Conservation (phyloP, 495 filamentous ascomycete species). For the Neurospora tetraspora region DNA sequence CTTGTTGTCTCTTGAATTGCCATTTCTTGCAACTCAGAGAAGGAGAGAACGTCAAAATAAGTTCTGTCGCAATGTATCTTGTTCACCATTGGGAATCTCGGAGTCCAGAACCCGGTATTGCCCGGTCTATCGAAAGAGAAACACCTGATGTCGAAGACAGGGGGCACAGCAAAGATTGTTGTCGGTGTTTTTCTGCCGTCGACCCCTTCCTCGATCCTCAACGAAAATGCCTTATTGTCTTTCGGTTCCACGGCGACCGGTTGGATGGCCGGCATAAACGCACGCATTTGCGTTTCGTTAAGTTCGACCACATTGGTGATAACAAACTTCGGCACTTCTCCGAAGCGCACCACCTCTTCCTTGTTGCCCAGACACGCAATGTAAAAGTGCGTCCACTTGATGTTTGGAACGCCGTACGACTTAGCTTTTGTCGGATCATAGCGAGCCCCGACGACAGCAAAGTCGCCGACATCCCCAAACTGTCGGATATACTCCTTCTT, state of each 20-base stretch:
- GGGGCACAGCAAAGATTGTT: conserved; percentile 28
- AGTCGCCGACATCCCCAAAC: conserved; percentile 73
- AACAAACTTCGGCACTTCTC: conserved; percentile 48
- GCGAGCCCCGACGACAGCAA: conserved; percentile 63
- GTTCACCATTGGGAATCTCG: conserved; percentile 34
- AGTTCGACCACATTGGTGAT: conserved; percentile 47
- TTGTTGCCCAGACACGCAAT: conserved; percentile 71
- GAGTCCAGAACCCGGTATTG: conserved; percentile 36
- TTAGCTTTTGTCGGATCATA: conserved; percentile 51
- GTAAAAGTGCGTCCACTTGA: conserved; percentile 69
- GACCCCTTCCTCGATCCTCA: conserved; percentile 22
- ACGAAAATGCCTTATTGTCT: conserved; percentile 19
- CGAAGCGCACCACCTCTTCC: conserved; percentile 43
- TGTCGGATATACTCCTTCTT: conserved; percentile 85
- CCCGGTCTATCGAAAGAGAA: conserved; percentile 36
- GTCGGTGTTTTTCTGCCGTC: conserved; percentile 26
- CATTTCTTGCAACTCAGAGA: conserved; percentile 34
- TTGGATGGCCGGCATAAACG: conserved; percentile 24
- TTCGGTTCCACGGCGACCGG: conserved; percentile 20
- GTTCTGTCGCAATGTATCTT: conserved; percentile 40
- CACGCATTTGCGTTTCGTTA: conserved; percentile 23
- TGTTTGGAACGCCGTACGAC: conserved; percentile 33
- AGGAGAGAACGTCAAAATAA: conserved; percentile 30
- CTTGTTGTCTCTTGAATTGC: conserved; percentile 35
- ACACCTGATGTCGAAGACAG: conserved; percentile 38